Base-by-base conservation (phyloP, 1,284 basidiomycete genomes). In the Termitomyces sp. region DNA sequence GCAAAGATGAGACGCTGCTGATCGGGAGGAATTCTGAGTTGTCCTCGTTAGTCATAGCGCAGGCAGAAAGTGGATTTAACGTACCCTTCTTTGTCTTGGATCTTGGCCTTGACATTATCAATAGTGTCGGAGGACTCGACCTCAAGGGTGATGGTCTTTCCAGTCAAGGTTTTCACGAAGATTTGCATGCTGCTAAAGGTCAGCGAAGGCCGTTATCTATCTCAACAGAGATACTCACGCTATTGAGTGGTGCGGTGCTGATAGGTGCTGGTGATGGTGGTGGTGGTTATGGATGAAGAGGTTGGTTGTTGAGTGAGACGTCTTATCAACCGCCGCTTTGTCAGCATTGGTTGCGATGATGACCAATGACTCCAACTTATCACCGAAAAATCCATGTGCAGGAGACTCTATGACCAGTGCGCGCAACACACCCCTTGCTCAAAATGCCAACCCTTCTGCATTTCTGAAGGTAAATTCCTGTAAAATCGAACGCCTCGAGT, bases 91-190 rank as follows among this genome's bases (percentile, higher is more conserved):
- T 68, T 68, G 50, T 69, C 67, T 50, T 69, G 67, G 33, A 61
- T 61, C 60, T 61, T 60, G 43, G 58, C 58, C 26, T 60, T 60
- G 24, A 60, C 58, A 40, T 60, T 60, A 45, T 60, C 58, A 15
- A 60, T 60, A 36, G 58, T 60, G 24, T 60, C 58, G 13, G 58
- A 60, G 62, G 85, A 86, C 73, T 90, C 87, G 51, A 90, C 88
- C 77, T 90, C 88, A 62, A 90, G 82, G 58, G 88, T 90, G 74
- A 91, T 90, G 59, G 89, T 88, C 80, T 91, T 92, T 64, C 91
- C 91, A 49, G 91, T 93, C 56, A 93, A 80, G 61, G 82, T 85
- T 74, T 90, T 89, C 26, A 90, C 85, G 65, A 89, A 90, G 67
- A 89, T 88, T 74, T 88, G 86, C 88, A 89, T 89, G 57, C 60